Percentiles rank a stretch among this genome's conserved stretches.
phyloP scores from a whole-genome alignment of 371 early-diverging fungal genomes.

The Gilbertella persicaria region DNA sequence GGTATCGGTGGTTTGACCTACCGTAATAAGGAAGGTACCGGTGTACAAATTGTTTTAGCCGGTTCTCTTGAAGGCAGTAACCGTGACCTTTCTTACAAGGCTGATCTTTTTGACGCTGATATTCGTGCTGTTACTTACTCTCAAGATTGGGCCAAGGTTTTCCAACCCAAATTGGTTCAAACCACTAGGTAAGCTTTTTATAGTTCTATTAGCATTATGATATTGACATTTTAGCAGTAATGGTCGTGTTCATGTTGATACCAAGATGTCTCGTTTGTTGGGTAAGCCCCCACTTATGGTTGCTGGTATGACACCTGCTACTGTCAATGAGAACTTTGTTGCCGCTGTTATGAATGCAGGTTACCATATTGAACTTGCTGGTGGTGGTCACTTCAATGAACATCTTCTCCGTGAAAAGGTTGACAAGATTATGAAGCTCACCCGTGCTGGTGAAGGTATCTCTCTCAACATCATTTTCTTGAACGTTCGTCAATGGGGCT shows the following conservation, averaged over 20 bases:
- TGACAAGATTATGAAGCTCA: conserved; percentile 72
- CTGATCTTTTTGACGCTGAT: conserved; percentile 82
- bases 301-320: conserved; percentile 90
- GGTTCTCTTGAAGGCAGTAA: conserved; percentile 69
- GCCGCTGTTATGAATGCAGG: conserved; percentile 92
- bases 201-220: no score
- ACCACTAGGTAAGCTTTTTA: conserved; percentile 53
- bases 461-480: conserved; percentile 92
- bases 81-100: conserved; percentile 79
- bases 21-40: conserved; percentile 95
- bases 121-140: conserved; percentile 81
- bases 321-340: conserved; percentile 77
- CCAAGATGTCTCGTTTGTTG: conserved; percentile 85
- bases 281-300: conserved; percentile 92
- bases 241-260: conserved; percentile 84
- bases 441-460: conserved; percentile 87
- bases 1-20: conserved; percentile 88
- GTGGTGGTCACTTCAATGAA: conserved; percentile 95
- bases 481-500: conserved; percentile 94
- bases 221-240: conserved; percentile 35
- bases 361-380: conserved; percentile 93
- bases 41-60: conserved; percentile 84
- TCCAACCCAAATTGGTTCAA: conserved; percentile 76
- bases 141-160: conserved; percentile 89
- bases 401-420: conserved; percentile 79